Evolutionary conservation across 257 asterid genomes (phyloP), one percentile per base, ranked within the genome.

Genomic region (Gentiana dahurica): DNA sequence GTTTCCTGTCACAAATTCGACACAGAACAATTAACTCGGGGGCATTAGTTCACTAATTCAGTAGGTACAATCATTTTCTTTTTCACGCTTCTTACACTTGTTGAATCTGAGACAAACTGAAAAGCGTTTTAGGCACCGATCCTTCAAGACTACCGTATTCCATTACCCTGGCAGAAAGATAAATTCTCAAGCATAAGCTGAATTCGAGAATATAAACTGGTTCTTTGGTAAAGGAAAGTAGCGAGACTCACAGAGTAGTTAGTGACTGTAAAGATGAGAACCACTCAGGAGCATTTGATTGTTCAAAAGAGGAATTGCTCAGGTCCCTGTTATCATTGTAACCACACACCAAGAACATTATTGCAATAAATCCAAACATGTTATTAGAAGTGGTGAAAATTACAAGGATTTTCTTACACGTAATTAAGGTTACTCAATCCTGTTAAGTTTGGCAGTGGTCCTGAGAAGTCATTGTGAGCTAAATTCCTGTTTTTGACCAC

Each of bases 61-160:
- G 39, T 11, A 51, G 13, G 2, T 33, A 8, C 1, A 6, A 1
- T 7, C 37, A 10, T 38, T n/a, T 61, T 8, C 13, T 44, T 5
- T 8, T 12, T 6, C 1, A 3, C 50, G 36, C 37, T 59, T 79
- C 95, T 81, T 75, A 86, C 97, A 89, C 83, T 83, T 74, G 84
- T 75, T 81, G 85, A 63, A 89, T 73, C 72, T 81, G 87, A 55
- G 97, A 92, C 67, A 86, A 77, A 58, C 74, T 70, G 77, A 86
- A 81, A 36, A 86, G 68, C 56, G 69, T 73, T 59, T 77, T 66
- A 8, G 95, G 94, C 59, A 89, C 71, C 1, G 80, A 48, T 73
- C 97, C 97, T 63, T 76, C 79, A 34, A 89, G 64, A 5, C 89
- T 78, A 59, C 95, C 92, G 54, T 78, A 74, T 66, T 83, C 95